Evolutionary conservation across 331 rosid species (phyloP).

Genomic region (Pyrus hybrid): DNA sequence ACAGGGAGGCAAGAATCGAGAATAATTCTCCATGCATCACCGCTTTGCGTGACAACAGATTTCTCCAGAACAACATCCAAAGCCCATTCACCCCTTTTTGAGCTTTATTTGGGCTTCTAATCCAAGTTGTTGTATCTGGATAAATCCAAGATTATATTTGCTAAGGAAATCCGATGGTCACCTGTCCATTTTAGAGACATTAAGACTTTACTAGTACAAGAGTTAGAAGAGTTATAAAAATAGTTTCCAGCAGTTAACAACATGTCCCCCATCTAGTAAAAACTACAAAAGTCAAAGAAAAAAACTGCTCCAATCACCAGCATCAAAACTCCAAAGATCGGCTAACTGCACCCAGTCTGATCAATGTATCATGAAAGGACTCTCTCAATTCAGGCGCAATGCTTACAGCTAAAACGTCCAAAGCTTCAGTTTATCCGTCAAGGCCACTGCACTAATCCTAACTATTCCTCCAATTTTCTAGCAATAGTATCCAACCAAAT

Average conservation of each 20-base stretch:
- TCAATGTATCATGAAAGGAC: too few species aligned
- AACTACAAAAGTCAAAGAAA: too few species aligned
- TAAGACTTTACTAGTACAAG: not conserved
- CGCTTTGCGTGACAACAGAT: constrained; percentile 57
- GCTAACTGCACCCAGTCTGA: not conserved
- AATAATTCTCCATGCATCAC: constrained; percentile 95
- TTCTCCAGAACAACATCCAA: constrained; percentile 67
- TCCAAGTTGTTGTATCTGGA: constrained; percentile 81
- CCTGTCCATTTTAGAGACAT: constrained; percentile 34
- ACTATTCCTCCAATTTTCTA: too few species aligned
- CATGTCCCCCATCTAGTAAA: not conserved
- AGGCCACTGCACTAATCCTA: too few species aligned
- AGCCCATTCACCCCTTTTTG: constrained; percentile 73
- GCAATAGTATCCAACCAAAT: too few species aligned
- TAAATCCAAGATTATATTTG: constrained; percentile 69
- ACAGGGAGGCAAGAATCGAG: constrained; percentile 85
- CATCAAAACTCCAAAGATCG: not conserved
- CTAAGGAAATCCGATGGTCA: constrained; percentile 66
- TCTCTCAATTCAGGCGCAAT: too few species aligned
- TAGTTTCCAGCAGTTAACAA: not conserved
- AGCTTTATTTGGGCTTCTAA: constrained; percentile 46
- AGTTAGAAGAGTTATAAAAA: not conserved
- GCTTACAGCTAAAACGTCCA: too few species aligned
- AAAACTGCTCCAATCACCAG: not conserved
- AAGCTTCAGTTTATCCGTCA: too few species aligned